Evolutionary conservation across 176 grass and related monocot genomes (phyloP), one percentile per base, ranked within the genome.

Genomic region (Musa beccarii): DNA sequence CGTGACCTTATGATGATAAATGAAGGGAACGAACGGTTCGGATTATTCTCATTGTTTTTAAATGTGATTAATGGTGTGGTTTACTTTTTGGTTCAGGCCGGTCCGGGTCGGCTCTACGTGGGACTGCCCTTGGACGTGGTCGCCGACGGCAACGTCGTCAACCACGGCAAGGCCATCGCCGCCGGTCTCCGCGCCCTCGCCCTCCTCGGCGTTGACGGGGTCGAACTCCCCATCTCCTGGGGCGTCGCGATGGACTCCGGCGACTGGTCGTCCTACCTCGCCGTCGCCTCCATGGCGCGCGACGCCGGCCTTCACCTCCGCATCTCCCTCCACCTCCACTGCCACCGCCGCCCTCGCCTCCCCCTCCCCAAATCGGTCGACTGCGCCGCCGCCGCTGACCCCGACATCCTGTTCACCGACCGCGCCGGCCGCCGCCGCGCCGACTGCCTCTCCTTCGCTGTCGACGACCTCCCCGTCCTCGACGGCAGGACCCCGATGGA

Each of bases 151-250:
- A 14, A 80, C 19, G 23, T 67, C 70, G 83, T 89, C 21, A 97
- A 89, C 80, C 79, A 86, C 49, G 66, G 76, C 28, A 79, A 54
- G 81, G 94, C 82, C 68, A 78, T 97, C 14, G 75, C 72, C 10
- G 84, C 86, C 2, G 94, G 90, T 20, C 73, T 97, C 4, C 89
- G 94, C 0, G 90, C 94, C 11, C 79, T 97, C 0, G 74, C 88
- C 54, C 90, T 97, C 53, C 84, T 93, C 2, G 90, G 90, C 51
- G 94, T 75, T 15, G 69, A 85, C 29, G 94, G 94, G 70, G 94
- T 93, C n/a, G 94, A 97, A 68, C 79, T 97, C 52, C 94, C 90
- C 1, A 79, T 93, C 53, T 97, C 83, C 57, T 97, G 94, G 94
- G 81, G 87, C 2, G 86, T 90, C 65, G 84, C 85, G 88, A 14